Evolutionary conservation across 495 filamentous ascomycete species (phyloP).

Genomic region (Neurospora sp.): DNA sequence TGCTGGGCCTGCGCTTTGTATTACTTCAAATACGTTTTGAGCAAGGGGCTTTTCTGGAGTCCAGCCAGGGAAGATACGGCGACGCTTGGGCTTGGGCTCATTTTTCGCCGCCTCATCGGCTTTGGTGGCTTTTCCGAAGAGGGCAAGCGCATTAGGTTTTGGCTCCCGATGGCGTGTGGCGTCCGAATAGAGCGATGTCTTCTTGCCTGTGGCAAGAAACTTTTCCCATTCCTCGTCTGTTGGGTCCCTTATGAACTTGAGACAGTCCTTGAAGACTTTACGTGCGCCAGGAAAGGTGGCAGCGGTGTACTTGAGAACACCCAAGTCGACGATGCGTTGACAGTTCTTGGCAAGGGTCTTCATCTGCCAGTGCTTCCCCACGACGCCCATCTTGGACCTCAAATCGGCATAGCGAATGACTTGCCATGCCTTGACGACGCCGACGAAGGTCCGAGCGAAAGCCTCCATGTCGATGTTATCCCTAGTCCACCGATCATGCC

Average conservation of each 20-base stretch:
- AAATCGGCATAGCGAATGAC: conserved; percentile 49
- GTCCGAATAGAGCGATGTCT: conserved; percentile 25
- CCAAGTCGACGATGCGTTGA: conserved; percentile 58
- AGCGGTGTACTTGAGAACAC: conserved; percentile 57
- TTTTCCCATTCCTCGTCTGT: conserved; percentile 51
- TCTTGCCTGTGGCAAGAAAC: conserved; percentile 35
- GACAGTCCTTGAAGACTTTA: conserved; percentile 48
- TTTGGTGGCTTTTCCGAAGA: conserved; percentile 13
- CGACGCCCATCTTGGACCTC: conserved; percentile 48
- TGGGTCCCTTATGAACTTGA: conserved; percentile 69
- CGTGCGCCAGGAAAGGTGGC: conserved; percentile 40
- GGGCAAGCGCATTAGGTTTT: conserved; percentile 21
- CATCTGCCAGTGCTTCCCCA: conserved; percentile 52
- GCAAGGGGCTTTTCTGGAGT: conserved; percentile 34
- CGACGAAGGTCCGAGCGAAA: conserved; percentile 35
- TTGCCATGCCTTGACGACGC: conserved; percentile 37
- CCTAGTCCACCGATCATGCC: conserved; percentile 40
- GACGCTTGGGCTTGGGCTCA: conserved; percentile 11
- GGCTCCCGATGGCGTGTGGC: conserved; percentile 19
- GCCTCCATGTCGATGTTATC: conserved; percentile 42
- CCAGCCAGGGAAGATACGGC: conserved; percentile 28
- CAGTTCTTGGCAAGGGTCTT: conserved; percentile 56
- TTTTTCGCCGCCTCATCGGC: conserved; percentile 2
- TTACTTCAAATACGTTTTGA: conserved; percentile 34
- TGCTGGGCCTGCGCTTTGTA: conserved; percentile 27